A percentile compares a stretch with the other conserved stretches of the same genome.
phyloP scores from a whole-genome alignment of 768 basidiomycete genomes.

The Pulveroboletus sp. region DNA sequence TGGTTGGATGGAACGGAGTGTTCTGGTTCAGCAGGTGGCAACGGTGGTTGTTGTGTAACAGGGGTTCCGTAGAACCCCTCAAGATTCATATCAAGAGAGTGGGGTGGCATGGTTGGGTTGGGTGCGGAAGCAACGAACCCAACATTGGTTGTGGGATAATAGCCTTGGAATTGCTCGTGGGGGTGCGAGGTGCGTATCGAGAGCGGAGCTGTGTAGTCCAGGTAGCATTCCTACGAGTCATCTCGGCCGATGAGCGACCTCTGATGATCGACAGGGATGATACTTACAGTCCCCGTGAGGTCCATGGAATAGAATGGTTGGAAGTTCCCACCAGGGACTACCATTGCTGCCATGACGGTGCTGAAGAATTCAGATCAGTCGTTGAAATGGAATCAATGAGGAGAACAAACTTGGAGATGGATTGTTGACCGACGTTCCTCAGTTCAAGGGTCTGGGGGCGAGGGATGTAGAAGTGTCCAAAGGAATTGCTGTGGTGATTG shows the following conservation, averaged over 20 bases:
- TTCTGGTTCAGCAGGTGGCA: slow-evolving; percentile 12
- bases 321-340: not conserved
- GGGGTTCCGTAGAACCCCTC: not conserved
- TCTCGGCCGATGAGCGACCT: not conserved
- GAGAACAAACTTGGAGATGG: not conserved
- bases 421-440: not conserved
- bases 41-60: slow-evolving; percentile 12
- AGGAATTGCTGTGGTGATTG: slow-evolving; percentile 9
- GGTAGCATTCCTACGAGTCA: slow-evolving; percentile 11
- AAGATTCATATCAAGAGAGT: not conserved
- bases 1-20: not conserved
- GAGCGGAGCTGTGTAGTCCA: not conserved
- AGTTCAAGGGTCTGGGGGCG: not conserved
- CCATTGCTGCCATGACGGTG: not conserved
- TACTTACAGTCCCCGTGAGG: slow-evolving; percentile 6
- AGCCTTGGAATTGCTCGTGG: not conserved
- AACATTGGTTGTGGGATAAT: not conserved
- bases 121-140: not conserved
- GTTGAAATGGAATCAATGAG: slow-evolving; percentile 1
- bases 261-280: not conserved
- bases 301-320: not conserved
- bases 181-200: not conserved
- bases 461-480: not conserved
- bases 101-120: not conserved
- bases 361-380: too few species aligned